Base-by-base conservation (phyloP, 2,329 filamentous ascomycete species). In the Monilinia laxa region DNA sequence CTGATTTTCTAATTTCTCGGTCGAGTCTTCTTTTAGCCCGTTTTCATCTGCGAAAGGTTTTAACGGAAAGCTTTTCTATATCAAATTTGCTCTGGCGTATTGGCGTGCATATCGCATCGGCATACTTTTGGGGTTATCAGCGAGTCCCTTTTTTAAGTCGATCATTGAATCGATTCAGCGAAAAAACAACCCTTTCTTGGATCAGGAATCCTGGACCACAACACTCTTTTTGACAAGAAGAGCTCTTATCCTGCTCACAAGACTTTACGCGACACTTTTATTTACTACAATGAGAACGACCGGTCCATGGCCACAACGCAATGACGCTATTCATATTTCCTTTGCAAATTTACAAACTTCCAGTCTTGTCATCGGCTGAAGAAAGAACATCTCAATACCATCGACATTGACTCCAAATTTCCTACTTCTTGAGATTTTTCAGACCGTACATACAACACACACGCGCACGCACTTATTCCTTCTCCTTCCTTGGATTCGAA, bases 161-260 rank as follows among this genome's bases (percentile, higher is more conserved):
- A 68, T 68, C 59, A 40, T 70, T 67, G 68, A 68, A 62, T 53
- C 62, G 52, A 52, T 58, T 65, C 68, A 68, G 67, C 67, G 58
- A 65, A 67, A 67, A 64, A 64, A 62, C 65, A 56, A 68, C 65
- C 45, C 40, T 64, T 71, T 74, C 71, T 74, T 74, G 73, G 73
- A 74, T 75, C 73, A 70, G 72, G 73, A 70, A 75, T 74, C 71
- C 73, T 72, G 69, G 70, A 70, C 71, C 70, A 51, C 71, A 71
- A 71, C 69, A 40, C n/a, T 73, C 68, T 65, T 73, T 74, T 71
- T 65, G 31, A 71, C 59, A 68, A 64, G 66, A 65, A 65, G 51
- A 54, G 58, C 62, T 65, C 42, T 67, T 65, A 56, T 54, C 23
- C 38, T 40, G 57, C 65, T 54, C 49, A 64, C 38, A 62, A 58